phyloP scores from a whole-genome alignment of 305 asterid genomes.

The Ajuga reptans region DNA sequence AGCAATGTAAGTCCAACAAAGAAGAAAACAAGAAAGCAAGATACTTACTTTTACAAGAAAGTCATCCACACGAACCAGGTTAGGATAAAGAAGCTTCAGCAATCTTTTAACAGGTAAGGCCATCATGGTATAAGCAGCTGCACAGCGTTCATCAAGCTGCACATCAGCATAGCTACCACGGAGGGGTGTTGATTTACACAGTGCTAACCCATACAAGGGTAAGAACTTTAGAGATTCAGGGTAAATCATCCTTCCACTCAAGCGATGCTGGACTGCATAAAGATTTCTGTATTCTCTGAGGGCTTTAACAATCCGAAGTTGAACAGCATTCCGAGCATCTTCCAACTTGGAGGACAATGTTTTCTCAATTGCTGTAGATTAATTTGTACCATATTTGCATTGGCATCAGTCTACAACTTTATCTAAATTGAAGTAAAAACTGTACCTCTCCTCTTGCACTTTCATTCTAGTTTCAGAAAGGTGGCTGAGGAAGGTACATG shows the following conservation, averaged over 20 bases:
- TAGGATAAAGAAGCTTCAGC: constrained; percentile 87
- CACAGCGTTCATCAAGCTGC: constrained; percentile 87
- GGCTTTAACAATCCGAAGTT: constrained; percentile 76
- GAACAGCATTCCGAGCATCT: constrained; percentile 69
- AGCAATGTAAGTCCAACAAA: constrained; percentile 13
- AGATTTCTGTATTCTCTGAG: constrained; percentile 86
- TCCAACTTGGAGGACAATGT: constrained; percentile 79
- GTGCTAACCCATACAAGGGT: constrained; percentile 69
- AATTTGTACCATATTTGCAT: constrained; percentile 6
- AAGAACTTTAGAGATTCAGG: constrained; percentile 79
- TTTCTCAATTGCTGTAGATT: constrained; percentile 82
- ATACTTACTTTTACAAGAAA: constrained; percentile 54
- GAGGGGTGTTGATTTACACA: constrained; percentile 66
- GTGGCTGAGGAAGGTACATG: constrained; percentile 7
- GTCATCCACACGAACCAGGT: constrained; percentile 69
- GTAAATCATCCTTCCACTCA: constrained; percentile 90
- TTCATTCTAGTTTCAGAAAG: not conserved
- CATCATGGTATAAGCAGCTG: constrained; percentile 92
- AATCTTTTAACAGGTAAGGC: constrained; percentile 72
- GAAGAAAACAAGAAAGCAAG: not conserved
- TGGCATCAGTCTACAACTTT: not conserved
- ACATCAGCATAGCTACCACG: constrained; percentile 89
- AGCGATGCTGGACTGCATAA: constrained; percentile 85
- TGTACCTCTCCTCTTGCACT: not conserved
- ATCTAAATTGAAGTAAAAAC: not conserved